Base-by-base conservation (phyloP, 768 basidiomycete genomes). In the Glaciozyma antarctica region DNA sequence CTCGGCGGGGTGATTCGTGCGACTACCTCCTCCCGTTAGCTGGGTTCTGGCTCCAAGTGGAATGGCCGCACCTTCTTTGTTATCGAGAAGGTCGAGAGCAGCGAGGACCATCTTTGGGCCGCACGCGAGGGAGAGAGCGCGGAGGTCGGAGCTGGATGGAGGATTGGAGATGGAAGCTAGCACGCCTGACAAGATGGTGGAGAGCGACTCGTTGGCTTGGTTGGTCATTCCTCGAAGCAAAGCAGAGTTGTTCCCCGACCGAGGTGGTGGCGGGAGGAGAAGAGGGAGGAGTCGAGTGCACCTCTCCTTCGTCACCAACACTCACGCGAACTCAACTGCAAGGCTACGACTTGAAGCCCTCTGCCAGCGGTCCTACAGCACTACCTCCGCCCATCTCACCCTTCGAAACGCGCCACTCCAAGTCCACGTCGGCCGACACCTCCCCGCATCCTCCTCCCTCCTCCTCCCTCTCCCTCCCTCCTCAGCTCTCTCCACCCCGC, bases 31-130 rank as follows among this genome's bases (percentile, higher is more conserved):
- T 5, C 19, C 34, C 21, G 6, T 7, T 12, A 6, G 22, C 32
- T 59, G 32, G 48, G 53, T 7, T 30, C 10, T 21, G 24, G 34
- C 24, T 2, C 22, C 15, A 15, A 16, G 28, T 22, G 17, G 53
- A 5, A n/a, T 7, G 43, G 13, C 8, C 65, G 45, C 17, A 67
- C 66, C 66, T 21, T 30, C 28, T 38, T 57, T 60, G 3, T 58
- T 53, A 49, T 69, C 68, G 17, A 69, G 15, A n/a, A 69, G 59
- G 44, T 69, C 68, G 28, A 65, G 59, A 4, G 64, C 68, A n/a
- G 64, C 68, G 41, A 53, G 24, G 24, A 65, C 53, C 9, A 34
- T 49, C 1, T 52, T 12, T 4, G 53, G 49, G 0, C 61, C 58
- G 58, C 63, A 48, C n/a, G 57, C 4, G 53, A 65, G 56, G 1